Conservation (phyloP, 1,284 basidiomycete genomes). For the Termitomyces sp. region DNA sequence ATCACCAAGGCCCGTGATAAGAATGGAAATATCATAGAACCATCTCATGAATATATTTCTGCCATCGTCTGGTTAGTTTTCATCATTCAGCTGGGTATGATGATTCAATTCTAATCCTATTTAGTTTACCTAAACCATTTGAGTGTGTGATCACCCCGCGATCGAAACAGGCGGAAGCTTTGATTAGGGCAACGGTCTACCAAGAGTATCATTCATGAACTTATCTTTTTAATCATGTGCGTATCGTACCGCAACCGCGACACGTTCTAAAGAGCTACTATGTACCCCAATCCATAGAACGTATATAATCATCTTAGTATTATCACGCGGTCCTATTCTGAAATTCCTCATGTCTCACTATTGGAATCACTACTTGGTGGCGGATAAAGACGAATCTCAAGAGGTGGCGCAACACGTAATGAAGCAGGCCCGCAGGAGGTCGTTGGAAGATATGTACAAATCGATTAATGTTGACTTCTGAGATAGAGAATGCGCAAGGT, state of each 20-base stretch:
- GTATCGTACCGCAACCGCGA: too few species aligned
- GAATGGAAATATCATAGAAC: constrained; percentile 25
- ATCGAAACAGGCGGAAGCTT: constrained; percentile 16
- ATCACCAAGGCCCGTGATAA: constrained; percentile 26
- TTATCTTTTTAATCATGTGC: neutral
- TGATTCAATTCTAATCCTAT: neutral
- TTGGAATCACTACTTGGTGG: too few species aligned
- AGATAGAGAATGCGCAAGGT: too few species aligned
- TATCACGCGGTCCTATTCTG: neutral
- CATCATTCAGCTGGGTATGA: neutral
- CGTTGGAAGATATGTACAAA: too few species aligned
- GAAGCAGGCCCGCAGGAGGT: too few species aligned
- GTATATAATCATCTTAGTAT: neutral
- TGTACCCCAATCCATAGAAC: too few species aligned
- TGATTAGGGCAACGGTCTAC: constrained; percentile 18
- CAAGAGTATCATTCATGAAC: neutral
- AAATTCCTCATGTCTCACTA: neutral
- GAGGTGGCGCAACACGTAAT: too few species aligned
- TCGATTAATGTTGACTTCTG: too few species aligned
- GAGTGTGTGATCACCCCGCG: constrained; percentile 27
- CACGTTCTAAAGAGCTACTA: too few species aligned
- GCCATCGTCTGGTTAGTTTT: constrained; percentile 23
- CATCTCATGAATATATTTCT: constrained; percentile 19
- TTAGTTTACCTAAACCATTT: constrained; percentile 26
- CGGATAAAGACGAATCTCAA: too few species aligned